These are phyloP conservation scores for Juglanconis sp. DNA, from an alignment of 2,329 filamentous ascomycete genomes.

Conservation along the genomic window DNA sequence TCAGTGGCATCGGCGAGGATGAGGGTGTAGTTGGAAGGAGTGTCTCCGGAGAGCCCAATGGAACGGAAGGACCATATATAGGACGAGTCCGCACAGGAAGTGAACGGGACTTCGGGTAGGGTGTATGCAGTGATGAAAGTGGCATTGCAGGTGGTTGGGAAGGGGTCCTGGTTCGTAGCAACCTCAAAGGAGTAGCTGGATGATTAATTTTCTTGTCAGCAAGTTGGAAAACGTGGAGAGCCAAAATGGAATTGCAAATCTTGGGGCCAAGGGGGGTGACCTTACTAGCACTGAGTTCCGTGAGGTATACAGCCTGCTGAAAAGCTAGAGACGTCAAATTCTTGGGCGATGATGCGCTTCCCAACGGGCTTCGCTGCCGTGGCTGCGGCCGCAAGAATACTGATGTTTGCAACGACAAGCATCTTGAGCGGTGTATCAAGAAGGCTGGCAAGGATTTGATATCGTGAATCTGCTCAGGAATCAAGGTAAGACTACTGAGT, in stretches of 20 bases:
- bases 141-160: constrained; percentile 13
- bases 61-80: constrained; percentile 20
- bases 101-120: constrained; percentile 48
- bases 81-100: constrained; percentile 47
- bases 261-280: background rate
- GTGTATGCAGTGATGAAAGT: constrained; percentile 10
- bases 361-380: constrained; percentile 22
- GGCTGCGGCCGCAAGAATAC: constrained; percentile 12
- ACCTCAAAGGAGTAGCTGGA: constrained; percentile 19
- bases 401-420: too few species aligned
- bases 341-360: constrained; percentile 21
- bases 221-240: too few species aligned
- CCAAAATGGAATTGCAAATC: too few species aligned
- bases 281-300: constrained; percentile 27
- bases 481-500: too few species aligned
- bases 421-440: too few species aligned
- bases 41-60: background rate
- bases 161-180: constrained; percentile 18
- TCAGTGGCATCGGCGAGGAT: background rate
- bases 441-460: too few species aligned
- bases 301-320: constrained; percentile 27
- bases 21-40: constrained; percentile 4
- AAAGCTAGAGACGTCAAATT: constrained; percentile 27
- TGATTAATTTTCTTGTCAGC: too few species aligned
- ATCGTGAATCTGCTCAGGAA: too few species aligned